Base-by-base conservation (phyloP, 2,329 filamentous ascomycete species). In the Paradendryphiella salina region DNA sequence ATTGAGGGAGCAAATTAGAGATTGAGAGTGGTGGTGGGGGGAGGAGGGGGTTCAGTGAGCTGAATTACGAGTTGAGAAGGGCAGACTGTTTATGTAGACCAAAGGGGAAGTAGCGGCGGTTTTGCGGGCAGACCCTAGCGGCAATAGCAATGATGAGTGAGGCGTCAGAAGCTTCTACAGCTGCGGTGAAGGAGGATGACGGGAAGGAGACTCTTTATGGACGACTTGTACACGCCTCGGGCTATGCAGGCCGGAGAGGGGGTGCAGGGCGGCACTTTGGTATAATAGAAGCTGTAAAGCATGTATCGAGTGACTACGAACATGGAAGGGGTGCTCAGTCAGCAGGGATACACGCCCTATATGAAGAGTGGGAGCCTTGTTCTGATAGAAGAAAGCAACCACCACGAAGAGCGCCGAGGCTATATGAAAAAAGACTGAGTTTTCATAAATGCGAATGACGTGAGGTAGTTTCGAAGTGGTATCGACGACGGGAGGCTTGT, bases 51-150 rank as follows among this genome's bases (percentile, higher is more conserved):
- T 36, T 7, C 35, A 8, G 33, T 13, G 15, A 18, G 29, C 20
- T 34, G 3, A 31, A 21, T 20, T 13, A 29, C 2, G 31, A 3
- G 46, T 11, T 15, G 21, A 18, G 15, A 31, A 32, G 26, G 39
- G 28, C n/a, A 31, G 32, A 38, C 41, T 50, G 57, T 56, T 50
- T 58, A 47, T 50, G 15, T 46, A 32, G 38, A 41, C 31, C 5
- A 6, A 38, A 33, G 29, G n/a, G 43, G 57, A 41, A 56, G 46
- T 51, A 39, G 39, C 43, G 39, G 26, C 39, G 9, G 13, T 41
- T 28, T 29, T 35, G n/a, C 2, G 13, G 31, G 40, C 34, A 42
- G 20, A 50, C 40, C 5, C 36, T 44, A 32, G 32, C 28, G 46
- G 38, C 39, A 35, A 39, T 36, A 15, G 46, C 40, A 8, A 36